These are phyloP conservation scores for Tetracladium setigerum DNA, from an alignment of 495 filamentous ascomycete genomes.

Conservation along the genomic window DNA sequence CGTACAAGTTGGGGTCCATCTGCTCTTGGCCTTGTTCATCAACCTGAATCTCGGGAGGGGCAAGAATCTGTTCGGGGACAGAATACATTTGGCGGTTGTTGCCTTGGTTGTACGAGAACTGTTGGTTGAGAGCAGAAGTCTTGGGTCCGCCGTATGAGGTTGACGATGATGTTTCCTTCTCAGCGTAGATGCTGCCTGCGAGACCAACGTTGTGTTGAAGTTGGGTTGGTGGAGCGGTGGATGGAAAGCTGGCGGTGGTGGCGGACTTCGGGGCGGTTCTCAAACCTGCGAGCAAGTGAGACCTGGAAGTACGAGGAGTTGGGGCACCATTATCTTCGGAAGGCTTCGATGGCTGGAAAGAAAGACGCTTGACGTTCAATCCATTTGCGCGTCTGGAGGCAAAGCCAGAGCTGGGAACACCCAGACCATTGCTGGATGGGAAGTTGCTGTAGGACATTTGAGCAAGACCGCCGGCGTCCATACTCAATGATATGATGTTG, in stretches of 20 bases:
- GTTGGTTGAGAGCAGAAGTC: constrained; percentile 41
- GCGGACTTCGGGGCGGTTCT: constrained; percentile 90
- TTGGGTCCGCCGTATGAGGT: constrained; percentile 39
- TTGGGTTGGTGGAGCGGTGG: constrained; percentile 50
- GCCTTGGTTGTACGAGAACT: constrained; percentile 35
- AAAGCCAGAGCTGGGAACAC: constrained; percentile 68
- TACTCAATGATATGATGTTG: constrained; percentile 49
- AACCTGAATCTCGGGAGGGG: constrained; percentile 69
- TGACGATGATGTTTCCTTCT: constrained; percentile 25
- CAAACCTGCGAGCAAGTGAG: constrained; percentile 86
- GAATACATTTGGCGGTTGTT: constrained; percentile 55
- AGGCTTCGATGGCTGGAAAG: constrained; percentile 53
- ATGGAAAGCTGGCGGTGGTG: constrained; percentile 52
- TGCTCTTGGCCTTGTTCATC: constrained; percentile 55
- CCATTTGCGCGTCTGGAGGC: constrained; percentile 73
- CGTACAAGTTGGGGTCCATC: constrained; percentile 76
- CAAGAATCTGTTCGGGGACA: constrained; percentile 76
- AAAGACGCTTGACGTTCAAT: constrained; percentile 80
- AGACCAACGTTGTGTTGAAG: constrained; percentile 26
- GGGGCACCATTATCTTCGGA: constrained; percentile 48
- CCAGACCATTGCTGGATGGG: constrained; percentile 60
- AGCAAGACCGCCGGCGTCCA: constrained; percentile 99
- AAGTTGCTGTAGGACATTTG: constrained; percentile 93
- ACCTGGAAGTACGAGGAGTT: constrained; percentile 89
- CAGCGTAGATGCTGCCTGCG: constrained; percentile 38